phyloP scores from a whole-genome alignment of 306 rosid genomes.

The Adenanthera pavonina region DNA sequence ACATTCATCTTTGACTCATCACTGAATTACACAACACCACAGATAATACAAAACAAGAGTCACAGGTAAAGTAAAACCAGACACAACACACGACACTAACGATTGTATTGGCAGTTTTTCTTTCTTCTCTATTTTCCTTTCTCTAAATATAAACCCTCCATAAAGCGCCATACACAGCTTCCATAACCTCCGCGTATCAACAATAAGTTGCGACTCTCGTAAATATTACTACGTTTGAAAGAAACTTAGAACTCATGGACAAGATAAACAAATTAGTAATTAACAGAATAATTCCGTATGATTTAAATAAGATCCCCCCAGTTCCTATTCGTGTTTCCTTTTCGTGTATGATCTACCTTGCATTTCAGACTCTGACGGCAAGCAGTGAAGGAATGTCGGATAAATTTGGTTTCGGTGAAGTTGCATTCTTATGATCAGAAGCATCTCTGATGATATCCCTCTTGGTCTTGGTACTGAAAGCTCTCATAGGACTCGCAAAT shows the following conservation, averaged over 20 bases:
- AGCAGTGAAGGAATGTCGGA: constrained; percentile 73
- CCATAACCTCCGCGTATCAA: neutral
- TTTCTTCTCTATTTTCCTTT: neutral
- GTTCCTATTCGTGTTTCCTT: neutral
- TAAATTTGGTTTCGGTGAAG: constrained; percentile 47
- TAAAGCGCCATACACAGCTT: neutral
- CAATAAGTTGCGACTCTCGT: neutral
- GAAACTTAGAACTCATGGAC: constrained; percentile 9
- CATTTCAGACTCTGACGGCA: constrained; percentile 46
- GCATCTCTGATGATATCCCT: constrained; percentile 49
- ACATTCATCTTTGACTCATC: neutral
- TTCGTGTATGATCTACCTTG: neutral
- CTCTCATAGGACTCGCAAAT: constrained; percentile 91
- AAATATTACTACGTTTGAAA: constrained; percentile 31
- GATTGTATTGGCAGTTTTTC: constrained; percentile 20
- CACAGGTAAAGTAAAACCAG: neutral
- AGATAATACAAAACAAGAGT: constrained; percentile 31
- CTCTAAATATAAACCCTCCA: constrained; percentile 31
- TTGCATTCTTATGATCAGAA: constrained; percentile 53
- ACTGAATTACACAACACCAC: constrained; percentile 24
- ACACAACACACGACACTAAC: neutral
- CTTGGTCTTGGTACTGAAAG: constrained; percentile 60
- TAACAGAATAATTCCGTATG: constrained; percentile 8
- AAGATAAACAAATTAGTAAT: neutral
- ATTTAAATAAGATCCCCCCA: constrained; percentile 22